Conservation (phyloP, 768 basidiomycete genomes). For the Mycena venus region DNA sequence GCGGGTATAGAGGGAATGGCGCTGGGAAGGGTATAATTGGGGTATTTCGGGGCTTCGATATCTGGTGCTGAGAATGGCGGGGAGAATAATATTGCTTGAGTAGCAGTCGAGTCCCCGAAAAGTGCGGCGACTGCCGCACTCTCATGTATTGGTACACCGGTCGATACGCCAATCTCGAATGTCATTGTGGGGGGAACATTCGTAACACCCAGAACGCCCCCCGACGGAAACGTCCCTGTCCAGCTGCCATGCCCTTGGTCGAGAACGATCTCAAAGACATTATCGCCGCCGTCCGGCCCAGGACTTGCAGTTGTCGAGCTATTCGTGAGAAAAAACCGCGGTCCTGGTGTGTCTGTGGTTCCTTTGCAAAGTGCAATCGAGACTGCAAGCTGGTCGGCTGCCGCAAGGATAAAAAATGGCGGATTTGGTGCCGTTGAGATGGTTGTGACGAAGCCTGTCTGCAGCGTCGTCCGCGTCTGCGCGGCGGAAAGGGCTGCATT, state of each 20-base stretch:
- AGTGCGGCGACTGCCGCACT: slow-evolving; percentile 60
- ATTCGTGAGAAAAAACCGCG: slow-evolving; percentile 75
- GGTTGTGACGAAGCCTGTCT: slow-evolving; percentile 47
- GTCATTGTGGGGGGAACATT: slow-evolving; percentile 51
- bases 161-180: slow-evolving; percentile 73
- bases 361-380: slow-evolving; percentile 64
- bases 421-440: slow-evolving; percentile 44
- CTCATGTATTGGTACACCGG: slow-evolving; percentile 63
- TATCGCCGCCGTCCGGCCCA: slow-evolving; percentile 50
- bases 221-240: slow-evolving; percentile 58
- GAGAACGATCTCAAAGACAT: slow-evolving; percentile 64
- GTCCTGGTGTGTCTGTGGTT: slow-evolving; percentile 42
- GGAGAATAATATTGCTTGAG: slow-evolving; percentile 81
- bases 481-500: slow-evolving; percentile 46
- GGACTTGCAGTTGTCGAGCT: slow-evolving; percentile 52
- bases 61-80: slow-evolving; percentile 58
- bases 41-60: slow-evolving; percentile 62
- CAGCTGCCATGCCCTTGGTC: slow-evolving; percentile 65
- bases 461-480: slow-evolving; percentile 47
- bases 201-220: slow-evolving; percentile 68
- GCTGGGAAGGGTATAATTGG: slow-evolving; percentile 81
- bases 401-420: slow-evolving; percentile 57
- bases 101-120: slow-evolving; percentile 81
- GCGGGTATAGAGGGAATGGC: slow-evolving; percentile 64
- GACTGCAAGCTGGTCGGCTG: slow-evolving; percentile 54